Evolutionary conservation across 306 rosid genomes (phyloP).

Genomic region (Mimosa bimucronata): DNA sequence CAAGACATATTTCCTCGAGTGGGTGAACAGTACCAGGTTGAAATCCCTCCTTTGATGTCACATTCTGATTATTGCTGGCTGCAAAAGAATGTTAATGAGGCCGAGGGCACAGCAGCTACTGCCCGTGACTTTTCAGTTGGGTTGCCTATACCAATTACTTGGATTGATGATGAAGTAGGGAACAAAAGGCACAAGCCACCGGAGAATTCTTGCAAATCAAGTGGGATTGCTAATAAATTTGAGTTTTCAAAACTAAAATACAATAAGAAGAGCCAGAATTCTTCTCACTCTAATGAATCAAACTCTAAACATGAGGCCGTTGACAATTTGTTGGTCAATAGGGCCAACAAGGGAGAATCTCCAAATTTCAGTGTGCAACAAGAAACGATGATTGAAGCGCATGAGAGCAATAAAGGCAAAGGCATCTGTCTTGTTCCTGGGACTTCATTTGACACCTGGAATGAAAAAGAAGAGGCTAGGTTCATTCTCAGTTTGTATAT

Average conservation of each 20-base stretch:
- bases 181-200: slow-evolving; percentile 31
- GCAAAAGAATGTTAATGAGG: slow-evolving; percentile 37
- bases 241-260: slow-evolving; percentile 40
- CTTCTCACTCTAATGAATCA: slow-evolving; percentile 31
- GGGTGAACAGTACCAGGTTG: slow-evolving; percentile 75
- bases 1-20: slow-evolving; percentile 72
- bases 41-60: slow-evolving; percentile 57
- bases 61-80: slow-evolving; percentile 45
- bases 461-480: slow-evolving; percentile 67
- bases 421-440: slow-evolving; percentile 65
- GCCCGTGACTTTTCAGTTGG: slow-evolving; percentile 54
- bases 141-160: slow-evolving; percentile 59
- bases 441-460: slow-evolving; percentile 57
- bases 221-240: slow-evolving; percentile 37
- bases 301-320: slow-evolving; percentile 41
- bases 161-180: slow-evolving; percentile 54
- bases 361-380: slow-evolving; percentile 40
- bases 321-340: slow-evolving; percentile 35
- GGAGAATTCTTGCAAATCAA: slow-evolving; percentile 37
- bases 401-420: slow-evolving; percentile 39
- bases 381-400: slow-evolving; percentile 41
- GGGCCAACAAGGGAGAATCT: slow-evolving; percentile 37
- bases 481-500: slow-evolving; percentile 82
- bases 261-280: slow-evolving; percentile 27
- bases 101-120: slow-evolving; percentile 36